These are phyloP conservation scores for Arthrobotrys megalospora DNA, from an alignment of 2,329 filamentous ascomycete genomes.

Conservation along the genomic window DNA sequence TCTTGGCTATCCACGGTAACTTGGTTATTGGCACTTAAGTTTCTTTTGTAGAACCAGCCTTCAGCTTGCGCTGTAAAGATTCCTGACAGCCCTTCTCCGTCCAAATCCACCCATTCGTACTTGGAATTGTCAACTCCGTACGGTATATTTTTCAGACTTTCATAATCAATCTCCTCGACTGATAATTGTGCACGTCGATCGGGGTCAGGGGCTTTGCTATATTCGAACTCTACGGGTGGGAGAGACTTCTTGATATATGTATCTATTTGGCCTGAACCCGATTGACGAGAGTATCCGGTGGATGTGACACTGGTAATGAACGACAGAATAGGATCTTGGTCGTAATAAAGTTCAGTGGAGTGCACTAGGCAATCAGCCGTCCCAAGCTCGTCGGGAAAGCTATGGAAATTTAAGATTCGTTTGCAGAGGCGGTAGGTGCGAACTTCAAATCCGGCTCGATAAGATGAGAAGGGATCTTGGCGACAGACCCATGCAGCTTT, in stretches of 20 bases:
- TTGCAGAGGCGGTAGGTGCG: slow-evolving; percentile 65
- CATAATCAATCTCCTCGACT: not conserved
- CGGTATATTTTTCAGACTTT: not conserved
- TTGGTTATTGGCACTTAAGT: slow-evolving; percentile 30
- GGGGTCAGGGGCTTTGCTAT: not conserved
- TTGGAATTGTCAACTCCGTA: slow-evolving; percentile 33
- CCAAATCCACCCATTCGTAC: slow-evolving; percentile 64
- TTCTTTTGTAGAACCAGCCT: slow-evolving; percentile 61
- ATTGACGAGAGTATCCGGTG: slow-evolving; percentile 1
- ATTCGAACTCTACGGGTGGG: not conserved
- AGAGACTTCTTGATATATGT: not conserved
- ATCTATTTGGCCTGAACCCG: not conserved
- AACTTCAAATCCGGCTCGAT: slow-evolving; percentile 65
- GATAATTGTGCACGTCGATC: not conserved
- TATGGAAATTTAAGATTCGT: slow-evolving; percentile 67
- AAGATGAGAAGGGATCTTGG: slow-evolving; percentile 65
- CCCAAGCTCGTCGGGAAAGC: slow-evolving; percentile 64
- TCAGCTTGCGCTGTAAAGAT: slow-evolving; percentile 47
- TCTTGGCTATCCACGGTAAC: not conserved
- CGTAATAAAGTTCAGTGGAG: slow-evolving; percentile 4
- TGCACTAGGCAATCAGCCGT: slow-evolving; percentile 45
- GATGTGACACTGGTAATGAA: not conserved
- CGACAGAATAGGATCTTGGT: not conserved
- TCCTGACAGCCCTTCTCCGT: slow-evolving; percentile 63
- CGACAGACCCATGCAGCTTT: slow-evolving; percentile 62